phyloP scores from a whole-genome alignment of 1,139 yeast species.

The Petasospora fabianii region DNA sequence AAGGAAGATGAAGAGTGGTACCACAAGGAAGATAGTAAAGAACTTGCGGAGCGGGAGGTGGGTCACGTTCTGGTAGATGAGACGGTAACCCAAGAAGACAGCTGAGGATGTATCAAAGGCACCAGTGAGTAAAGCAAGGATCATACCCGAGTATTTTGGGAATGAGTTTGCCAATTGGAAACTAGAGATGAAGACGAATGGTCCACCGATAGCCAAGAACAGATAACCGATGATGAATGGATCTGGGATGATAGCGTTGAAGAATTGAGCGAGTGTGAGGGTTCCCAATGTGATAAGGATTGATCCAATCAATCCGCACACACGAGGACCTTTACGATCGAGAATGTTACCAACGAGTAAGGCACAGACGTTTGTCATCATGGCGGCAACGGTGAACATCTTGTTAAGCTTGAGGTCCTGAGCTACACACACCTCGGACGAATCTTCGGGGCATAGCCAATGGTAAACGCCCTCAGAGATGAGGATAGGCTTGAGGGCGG shows the following conservation, averaged over 20 bases:
- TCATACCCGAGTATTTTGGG: conserved; percentile 67
- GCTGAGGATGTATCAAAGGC: conserved; percentile 79
- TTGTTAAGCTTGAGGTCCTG: conserved; percentile 81
- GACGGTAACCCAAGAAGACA: conserved; percentile 61
- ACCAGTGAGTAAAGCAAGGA: conserved; percentile 70
- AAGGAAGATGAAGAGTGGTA: conserved; percentile 68
- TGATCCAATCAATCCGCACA: conserved; percentile 76
- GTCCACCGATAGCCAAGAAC: conserved; percentile 74
- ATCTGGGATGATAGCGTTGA: conserved; percentile 35
- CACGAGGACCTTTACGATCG: conserved; percentile 76
- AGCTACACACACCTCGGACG: conserved; percentile 51
- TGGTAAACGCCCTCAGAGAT: conserved; percentile 74
- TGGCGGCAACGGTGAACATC: conserved; percentile 84
- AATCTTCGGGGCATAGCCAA: conserved; percentile 46
- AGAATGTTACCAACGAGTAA: conserved; percentile 75
- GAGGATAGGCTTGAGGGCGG: conserved; percentile 83
- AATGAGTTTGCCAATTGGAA: conserved; percentile 74
- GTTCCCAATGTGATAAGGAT: conserved; percentile 52
- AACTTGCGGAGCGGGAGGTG: conserved; percentile 46
- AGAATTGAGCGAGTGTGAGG: conserved; percentile 38
- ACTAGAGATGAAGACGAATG: conserved; percentile 76
- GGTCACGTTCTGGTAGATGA: conserved; percentile 45
- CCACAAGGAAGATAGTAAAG: conserved; percentile 61
- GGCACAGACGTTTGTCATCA: conserved; percentile 80
- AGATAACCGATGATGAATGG: conserved; percentile 63